A percentile compares a stretch with the other conserved stretches of the same genome.
Conservation (phyloP, 1,284 basidiomycete genomes). For the Clitocybe nebularis region DNA sequence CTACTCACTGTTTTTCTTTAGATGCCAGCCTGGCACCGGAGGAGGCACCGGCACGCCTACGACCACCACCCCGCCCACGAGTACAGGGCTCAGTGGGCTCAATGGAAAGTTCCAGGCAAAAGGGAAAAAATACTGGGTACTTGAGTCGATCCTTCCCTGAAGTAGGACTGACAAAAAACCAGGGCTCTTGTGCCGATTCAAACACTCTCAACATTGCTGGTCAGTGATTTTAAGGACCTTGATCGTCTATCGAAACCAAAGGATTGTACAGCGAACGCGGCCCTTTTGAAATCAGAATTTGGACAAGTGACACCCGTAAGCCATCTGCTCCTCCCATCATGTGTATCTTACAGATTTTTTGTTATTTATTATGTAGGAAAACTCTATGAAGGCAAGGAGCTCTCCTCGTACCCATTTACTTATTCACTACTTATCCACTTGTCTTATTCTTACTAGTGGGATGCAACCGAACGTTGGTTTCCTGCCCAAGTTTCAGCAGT, state of each 20-base stretch:
- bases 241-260: no score
- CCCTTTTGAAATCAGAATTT: constrained; percentile 17
- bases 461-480: constrained; percentile 17
- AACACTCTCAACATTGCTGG: constrained; percentile 26
- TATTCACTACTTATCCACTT: neutral
- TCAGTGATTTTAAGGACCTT: constrained; percentile 4
- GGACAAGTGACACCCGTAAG: constrained; percentile 18
- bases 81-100: no score
- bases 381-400: constrained; percentile 16
- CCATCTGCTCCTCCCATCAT: neutral
- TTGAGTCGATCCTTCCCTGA: no score
- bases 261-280: constrained; percentile 19
- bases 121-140: no score
- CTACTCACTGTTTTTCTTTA: no score
- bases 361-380: constrained; percentile 10
- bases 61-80: no score
- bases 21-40: no score
- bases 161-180: no score
- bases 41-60: no score
- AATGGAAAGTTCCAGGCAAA: no score
- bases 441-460: constrained; percentile 12
- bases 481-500: neutral
- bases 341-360: neutral
- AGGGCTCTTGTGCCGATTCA: constrained; percentile 29
- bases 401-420: neutral